Evolutionary conservation across 768 basidiomycete species (phyloP), one percentile per base, ranked within the genome.

Genomic region (Leccinum fibrillosum): DNA sequence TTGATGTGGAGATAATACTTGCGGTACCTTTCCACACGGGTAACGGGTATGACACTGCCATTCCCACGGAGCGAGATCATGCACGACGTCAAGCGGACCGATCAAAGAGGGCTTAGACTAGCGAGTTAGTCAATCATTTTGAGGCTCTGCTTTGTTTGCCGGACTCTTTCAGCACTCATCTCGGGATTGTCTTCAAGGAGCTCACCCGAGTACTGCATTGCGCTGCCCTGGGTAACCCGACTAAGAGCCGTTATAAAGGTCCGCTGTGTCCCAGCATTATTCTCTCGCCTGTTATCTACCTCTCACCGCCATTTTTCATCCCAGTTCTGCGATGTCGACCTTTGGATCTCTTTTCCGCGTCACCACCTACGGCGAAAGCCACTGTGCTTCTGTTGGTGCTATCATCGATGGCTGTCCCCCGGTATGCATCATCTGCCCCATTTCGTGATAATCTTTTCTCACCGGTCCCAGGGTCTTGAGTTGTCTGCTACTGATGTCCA

Each of bases 371-470:
- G 97, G 97, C 58, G 97, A 99, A 78, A 94, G 91, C 62, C 97
- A 99, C 72, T 98, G 97, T 71, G 85, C 91, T 30, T 95, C 93
- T 13, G 97, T 98, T 35, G 97, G 97, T 13, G 94, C 92, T 35
- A 98, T 99, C 74, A 86, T 99, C 66, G 97, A 98, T 71, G 97
- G 97, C 34, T 94, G 94, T 64, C 96, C 96, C 54, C 96, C 96
- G 39, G 96, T 97, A 74, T 56, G 85, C 75, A 30, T 54, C 57
- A 34, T 21, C 21, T 23, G 45, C 1, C 37, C 48, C 55, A 64
- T 35, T 37, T 25, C 28, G 47, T 34, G 55, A 64, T 47, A 48
- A 56, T 62, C 53, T 47, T 47, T 17, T 19, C 57, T 64, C 50
- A 71, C 58, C 23, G 44, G 39, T 30, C 39, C 34, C 59, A 98